Evolutionary conservation across 1,284 basidiomycete genomes (phyloP), one percentile per base, ranked within the genome.

Genomic region (Apiotrichum veenhuisii): DNA sequence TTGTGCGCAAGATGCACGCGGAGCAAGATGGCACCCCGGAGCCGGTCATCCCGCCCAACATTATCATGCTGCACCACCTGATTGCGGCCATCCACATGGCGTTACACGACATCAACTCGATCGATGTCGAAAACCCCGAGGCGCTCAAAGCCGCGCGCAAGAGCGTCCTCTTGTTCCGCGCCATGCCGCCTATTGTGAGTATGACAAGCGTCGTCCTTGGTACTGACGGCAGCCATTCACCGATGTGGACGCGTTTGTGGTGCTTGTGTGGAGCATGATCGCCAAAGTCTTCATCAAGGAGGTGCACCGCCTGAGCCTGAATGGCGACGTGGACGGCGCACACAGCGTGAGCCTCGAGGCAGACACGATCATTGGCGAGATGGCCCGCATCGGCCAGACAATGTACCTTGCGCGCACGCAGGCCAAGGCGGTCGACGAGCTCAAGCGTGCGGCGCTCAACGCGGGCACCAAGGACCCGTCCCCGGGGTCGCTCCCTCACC

Each of bases 251-350:
- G 66, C 69, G 12, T 70, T 72, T 52, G 57, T 67, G 8, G 57
- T 72, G 15, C 60, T 72, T 26, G 67, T 74, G 18, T 75, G 72
- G 73, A 67, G 67, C 50, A 66, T 75, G 64, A 64, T 72, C 18
- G 64, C 66, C 33, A 72, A 71, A 52, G 57, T 65, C 1, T 55
- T 75, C 30, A 57, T 72, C 56, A 74, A 74, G 57, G 73, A 75
- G 59, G 50, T 68, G 41, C 65, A 69, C 40, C 61, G 73, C 30
- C 59, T 69, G 22, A 52, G 45, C 11, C 46, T 63, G 12, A n/a
- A 57, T 1, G 67, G 67, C n/a, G 67, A 75, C 54, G 22, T 12
- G 10, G 52, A 52, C 12, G 22, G 23, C 14, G 61, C 61, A 27
- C 44, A 30, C 8, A 41, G n/a, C 7, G 58, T 55, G 5, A 50